Evolutionary conservation across 345 rosid species (phyloP).

Genomic region (Arabidopsis arenosa): DNA sequence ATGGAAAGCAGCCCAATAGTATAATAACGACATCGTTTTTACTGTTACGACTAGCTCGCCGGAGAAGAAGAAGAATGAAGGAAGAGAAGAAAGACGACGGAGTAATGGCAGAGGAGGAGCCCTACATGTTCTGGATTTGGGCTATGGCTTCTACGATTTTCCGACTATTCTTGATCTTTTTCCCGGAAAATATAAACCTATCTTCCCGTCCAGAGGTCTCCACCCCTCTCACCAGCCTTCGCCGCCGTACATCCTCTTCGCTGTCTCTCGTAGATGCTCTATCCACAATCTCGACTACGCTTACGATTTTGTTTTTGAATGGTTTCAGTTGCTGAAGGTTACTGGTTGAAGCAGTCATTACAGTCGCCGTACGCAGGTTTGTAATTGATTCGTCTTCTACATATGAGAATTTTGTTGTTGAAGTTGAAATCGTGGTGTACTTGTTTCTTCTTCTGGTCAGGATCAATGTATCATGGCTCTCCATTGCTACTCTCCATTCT

Average conservation of each 20-base stretch:
- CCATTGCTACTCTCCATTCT: slow-evolving; percentile 8
- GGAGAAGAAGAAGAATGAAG: not conserved
- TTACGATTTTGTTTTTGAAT: not conserved
- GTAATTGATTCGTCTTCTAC: not conserved
- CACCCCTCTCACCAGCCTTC: slow-evolving; percentile 11
- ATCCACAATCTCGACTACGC: not conserved
- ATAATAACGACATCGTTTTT: not conserved
- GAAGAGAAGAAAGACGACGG: not conserved
- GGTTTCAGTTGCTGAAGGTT: slow-evolving; percentile 71
- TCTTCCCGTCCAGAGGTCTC: slow-evolving; percentile 5
- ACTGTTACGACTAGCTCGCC: not conserved
- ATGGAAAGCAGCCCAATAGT: not conserved
- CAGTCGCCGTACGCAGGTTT: slow-evolving; percentile 81
- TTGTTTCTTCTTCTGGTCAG: not conserved
- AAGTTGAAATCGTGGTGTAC: not conserved
- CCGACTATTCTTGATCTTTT: not conserved
- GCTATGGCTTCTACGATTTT: not conserved
- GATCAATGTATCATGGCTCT: slow-evolving; percentile 5
- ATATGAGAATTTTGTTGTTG: not conserved
- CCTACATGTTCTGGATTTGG: slow-evolving; percentile 6
- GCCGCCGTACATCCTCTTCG: not conserved
- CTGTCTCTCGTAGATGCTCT: not conserved
- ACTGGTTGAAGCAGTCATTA: slow-evolving; percentile 78
- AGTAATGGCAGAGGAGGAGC: not conserved
- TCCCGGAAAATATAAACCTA: not conserved